Conservation (phyloP, 2,329 filamentous ascomycete species). For the Curvularia sp. region DNA sequence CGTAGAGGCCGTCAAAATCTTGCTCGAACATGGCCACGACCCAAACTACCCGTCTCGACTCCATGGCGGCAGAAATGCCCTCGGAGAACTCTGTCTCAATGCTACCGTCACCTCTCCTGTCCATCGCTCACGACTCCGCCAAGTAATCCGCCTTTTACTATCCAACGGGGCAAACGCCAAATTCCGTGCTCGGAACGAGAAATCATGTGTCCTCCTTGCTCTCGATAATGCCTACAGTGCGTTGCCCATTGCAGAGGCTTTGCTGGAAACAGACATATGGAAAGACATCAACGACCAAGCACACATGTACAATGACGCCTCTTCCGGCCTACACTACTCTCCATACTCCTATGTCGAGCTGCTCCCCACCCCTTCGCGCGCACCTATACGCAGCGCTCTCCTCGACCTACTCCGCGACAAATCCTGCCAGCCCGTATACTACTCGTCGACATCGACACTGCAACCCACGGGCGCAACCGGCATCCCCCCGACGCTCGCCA, state of each 20-base stretch:
- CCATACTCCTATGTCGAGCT: slow-evolving; percentile 67
- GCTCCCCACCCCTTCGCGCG: slow-evolving; percentile 31
- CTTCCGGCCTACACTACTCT: slow-evolving; percentile 66
- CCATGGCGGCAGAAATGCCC: slow-evolving; percentile 67
- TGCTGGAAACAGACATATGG: slow-evolving; percentile 71
- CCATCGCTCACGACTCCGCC: slow-evolving; percentile 39
- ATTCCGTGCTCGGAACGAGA: slow-evolving; percentile 62
- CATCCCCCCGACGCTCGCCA: slow-evolving; percentile 37
- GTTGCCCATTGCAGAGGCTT: slow-evolving; percentile 62
- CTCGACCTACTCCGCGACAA: slow-evolving; percentile 45
- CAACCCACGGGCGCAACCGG: slow-evolving; percentile 49
- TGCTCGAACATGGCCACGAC: slow-evolving; percentile 67
- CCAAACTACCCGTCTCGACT: slow-evolving; percentile 70
- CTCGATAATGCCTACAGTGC: slow-evolving; percentile 64
- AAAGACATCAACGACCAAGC: slow-evolving; percentile 68
- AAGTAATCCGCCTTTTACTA: slow-evolving; percentile 64
- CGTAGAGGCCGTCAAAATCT: slow-evolving; percentile 61
- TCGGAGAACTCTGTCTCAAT: slow-evolving; percentile 69
- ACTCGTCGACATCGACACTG: slow-evolving; percentile 46
- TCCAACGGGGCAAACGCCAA: slow-evolving; percentile 64
- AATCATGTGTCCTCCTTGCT: slow-evolving; percentile 66
- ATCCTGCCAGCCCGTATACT: slow-evolving; percentile 43
- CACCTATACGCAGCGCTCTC: slow-evolving; percentile 28
- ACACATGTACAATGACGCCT: slow-evolving; percentile 49
- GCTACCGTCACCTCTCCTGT: slow-evolving; percentile 55